phyloP scores from a whole-genome alignment of 2,329 filamentous ascomycete species.

The Colletotrichum caudatum region DNA sequence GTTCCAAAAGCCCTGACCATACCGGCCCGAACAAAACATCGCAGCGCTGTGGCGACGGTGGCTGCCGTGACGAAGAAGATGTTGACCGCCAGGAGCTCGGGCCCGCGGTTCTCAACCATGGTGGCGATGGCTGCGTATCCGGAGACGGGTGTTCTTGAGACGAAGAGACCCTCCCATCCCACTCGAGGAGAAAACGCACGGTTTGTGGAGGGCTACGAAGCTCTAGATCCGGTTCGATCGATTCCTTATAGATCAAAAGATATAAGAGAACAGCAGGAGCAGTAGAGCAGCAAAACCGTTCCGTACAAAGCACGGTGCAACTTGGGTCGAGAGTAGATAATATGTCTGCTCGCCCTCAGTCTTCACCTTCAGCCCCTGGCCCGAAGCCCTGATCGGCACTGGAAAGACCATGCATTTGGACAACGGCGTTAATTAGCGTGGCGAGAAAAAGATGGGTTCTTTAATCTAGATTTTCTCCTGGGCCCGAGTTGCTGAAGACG shows the following conservation, averaged over 20 bases:
- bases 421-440: not conserved
- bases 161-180: constrained; percentile 27
- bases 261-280: not conserved
- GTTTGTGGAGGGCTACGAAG: not conserved
- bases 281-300: not conserved
- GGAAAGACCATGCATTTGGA: not conserved
- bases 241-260: not conserved
- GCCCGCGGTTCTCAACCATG: constrained; percentile 49
- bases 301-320: not conserved
- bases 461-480: not conserved
- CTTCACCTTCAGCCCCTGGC: not conserved
- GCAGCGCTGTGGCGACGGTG: constrained; percentile 47
- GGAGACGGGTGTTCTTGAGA: constrained; percentile 19
- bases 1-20: constrained; percentile 54
- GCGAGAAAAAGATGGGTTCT: not conserved
- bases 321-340: not conserved
- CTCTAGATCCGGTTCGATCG: not conserved
- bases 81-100: constrained; percentile 51
- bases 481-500: not conserved
- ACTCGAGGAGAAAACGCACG: constrained; percentile 5
- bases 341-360: not conserved
- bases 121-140: constrained; percentile 15
- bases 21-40: constrained; percentile 51
- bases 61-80: constrained; percentile 48
- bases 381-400: not conserved